Evolutionary conservation across 1,284 basidiomycete genomes (phyloP).

Genomic region (Ceratobasidium sp.): DNA sequence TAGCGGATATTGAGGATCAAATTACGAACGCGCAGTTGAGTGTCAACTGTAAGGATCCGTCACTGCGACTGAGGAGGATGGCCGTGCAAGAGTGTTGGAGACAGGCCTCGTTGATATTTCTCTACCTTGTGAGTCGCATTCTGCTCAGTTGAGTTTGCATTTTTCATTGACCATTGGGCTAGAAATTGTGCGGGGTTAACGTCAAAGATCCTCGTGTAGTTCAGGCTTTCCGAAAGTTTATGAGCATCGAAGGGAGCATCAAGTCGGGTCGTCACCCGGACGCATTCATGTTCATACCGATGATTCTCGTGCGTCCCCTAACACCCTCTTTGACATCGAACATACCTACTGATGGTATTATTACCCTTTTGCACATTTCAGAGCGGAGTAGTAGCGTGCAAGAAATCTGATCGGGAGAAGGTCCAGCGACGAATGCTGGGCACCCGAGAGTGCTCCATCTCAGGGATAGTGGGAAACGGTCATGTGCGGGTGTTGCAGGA

Average conservation of each 20-base stretch:
- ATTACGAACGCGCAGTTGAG: background rate
- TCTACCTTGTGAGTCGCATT: background rate
- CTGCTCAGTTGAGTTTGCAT: background rate
- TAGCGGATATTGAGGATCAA: background rate
- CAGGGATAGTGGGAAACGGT: background rate
- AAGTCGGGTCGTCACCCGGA: background rate
- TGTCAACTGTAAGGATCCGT: background rate
- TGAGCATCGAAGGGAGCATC: background rate
- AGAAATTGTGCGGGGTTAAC: background rate
- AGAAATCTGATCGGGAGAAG: background rate
- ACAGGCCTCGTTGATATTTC: background rate
- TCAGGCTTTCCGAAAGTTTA: background rate
- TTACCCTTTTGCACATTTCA: too few relatives aligned
- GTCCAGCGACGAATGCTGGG: background rate
- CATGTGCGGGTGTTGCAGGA: background rate
- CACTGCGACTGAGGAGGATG: background rate
- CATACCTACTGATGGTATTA: too few relatives aligned
- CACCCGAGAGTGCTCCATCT: background rate
- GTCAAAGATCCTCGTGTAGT: background rate
- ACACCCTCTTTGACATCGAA: too few relatives aligned
- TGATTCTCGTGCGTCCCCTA: background rate
- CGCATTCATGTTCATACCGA: background rate
- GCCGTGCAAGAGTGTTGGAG: conserved; percentile 5
- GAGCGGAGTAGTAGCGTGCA: background rate
- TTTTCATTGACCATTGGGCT: too few relatives aligned